Base-by-base conservation (phyloP, 805 yeast species). In the Cyberlindnera veronae region DNA sequence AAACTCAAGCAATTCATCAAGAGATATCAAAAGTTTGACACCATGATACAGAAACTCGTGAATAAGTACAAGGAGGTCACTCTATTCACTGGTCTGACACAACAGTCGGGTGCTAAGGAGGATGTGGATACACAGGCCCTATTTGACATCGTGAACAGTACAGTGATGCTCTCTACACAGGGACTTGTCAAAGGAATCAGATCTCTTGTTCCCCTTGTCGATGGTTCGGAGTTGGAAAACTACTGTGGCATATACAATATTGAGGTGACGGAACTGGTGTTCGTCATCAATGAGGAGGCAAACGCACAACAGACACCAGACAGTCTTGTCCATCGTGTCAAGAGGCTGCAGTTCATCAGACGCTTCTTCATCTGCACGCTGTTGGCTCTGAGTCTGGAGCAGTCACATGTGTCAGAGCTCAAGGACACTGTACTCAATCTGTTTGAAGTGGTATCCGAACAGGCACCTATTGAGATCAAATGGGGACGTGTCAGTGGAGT, bases 181-280 rank as follows among this genome's bases (percentile, higher is more conserved):
- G 56, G 63, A 7, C 36, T 61, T 4, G 38, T 58, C 2, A 31
- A 53, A 14, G 51, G 60, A 8, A 45, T 64, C 22, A 48, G 48
- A 11, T 50, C 51, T 24, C 36, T 64, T 30, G 32, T 66, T 3
- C 55, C 62, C 9, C 44, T 54, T 37, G 54, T 67, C 17, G 50
- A 63, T 34, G 51, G 56, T 14, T 45, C 57, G 5, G 69, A 63
- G 17, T 50, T 74, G 22, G 59, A 62, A 29, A 64, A 67, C 42
- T 74, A 68, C 44, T 64, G 72, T 46, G 71, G 62, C 21, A 61
- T 74, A 4, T 74, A 74, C 50, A 68, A 61, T 12, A 49, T 73
- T 6, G 52, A 60, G 1, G 27, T 58, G 3, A 38, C 58, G 1
- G 66, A 63, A 22, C 32, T 66, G 12, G 55, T 56, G 34, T 54